Evolutionary conservation across 1,284 basidiomycete genomes (phyloP).

Genomic region (Ustanciosporium gigantosporum): DNA sequence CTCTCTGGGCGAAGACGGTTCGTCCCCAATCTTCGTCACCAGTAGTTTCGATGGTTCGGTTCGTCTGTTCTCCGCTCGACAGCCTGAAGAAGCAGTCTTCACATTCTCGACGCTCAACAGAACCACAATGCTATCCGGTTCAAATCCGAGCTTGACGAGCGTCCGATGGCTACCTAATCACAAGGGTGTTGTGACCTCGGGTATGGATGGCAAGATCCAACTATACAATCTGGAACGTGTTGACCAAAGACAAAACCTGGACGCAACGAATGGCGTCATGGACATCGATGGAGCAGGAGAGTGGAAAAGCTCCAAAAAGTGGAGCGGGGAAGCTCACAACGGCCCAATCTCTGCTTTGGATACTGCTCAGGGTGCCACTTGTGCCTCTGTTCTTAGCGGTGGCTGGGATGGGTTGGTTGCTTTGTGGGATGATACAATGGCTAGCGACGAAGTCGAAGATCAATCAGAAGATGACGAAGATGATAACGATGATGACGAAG

Average conservation of each 20-base stretch:
- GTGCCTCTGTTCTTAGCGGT: conserved; percentile 29
- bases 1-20: background rate
- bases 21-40: conserved; percentile 52
- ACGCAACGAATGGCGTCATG: background rate
- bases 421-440: conserved; percentile 41
- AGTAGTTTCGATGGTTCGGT: conserved; percentile 60
- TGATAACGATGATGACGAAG: conserved; percentile 16
- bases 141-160: conserved; percentile 70
- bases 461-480: conserved; percentile 7
- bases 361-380: conserved; percentile 7
- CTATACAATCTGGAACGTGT: conserved; percentile 38
- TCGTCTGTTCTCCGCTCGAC: conserved; percentile 41
- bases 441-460: conserved; percentile 2
- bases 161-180: conserved; percentile 66
- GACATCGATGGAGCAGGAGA: background rate
- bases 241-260: too few relatives aligned
- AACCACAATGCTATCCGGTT: conserved; percentile 16
- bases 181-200: conserved; percentile 69
- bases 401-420: conserved; percentile 55
- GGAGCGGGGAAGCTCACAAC: conserved; percentile 32
- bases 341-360: conserved; percentile 40
- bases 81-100: conserved; percentile 28
- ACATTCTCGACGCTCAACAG: conserved; percentile 46
- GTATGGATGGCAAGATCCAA: conserved; percentile 75
- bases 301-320: conserved; percentile 19